These are phyloP conservation scores for Andrographis paniculata DNA, from an alignment of 305 asterid genomes.

Conservation along the genomic window DNA sequence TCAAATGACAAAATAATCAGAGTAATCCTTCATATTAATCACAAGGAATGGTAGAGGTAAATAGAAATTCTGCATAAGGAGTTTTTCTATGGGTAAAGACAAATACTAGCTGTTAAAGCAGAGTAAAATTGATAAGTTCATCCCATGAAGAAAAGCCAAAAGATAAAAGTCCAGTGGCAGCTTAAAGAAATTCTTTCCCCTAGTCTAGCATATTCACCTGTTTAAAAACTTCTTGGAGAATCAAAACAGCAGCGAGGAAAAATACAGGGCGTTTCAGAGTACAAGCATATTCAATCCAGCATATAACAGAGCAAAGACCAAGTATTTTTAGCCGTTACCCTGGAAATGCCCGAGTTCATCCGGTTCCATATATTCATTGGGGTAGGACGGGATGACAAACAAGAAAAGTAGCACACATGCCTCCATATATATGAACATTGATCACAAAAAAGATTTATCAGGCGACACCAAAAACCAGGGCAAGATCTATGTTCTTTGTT, in stretches of 20 bases:
- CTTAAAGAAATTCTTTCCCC: slow-evolving; percentile 3
- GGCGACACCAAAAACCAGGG: slow-evolving; percentile 23
- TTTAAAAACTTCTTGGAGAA: slow-evolving; percentile 8
- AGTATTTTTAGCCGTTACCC: slow-evolving; percentile 16
- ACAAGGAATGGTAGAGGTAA: no score
- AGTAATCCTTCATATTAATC: no score
- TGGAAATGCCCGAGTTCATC: slow-evolving; percentile 13
- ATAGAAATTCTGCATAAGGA: no score
- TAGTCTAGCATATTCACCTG: slow-evolving; percentile 10
- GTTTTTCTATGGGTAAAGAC: no score
- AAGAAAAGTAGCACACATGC: slow-evolving; percentile 26
- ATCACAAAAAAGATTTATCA: slow-evolving; percentile 27
- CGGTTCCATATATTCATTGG: slow-evolving; percentile 12
- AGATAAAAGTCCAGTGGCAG: neutral
- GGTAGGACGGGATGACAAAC: slow-evolving; percentile 21
- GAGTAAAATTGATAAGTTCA: slow-evolving; percentile 1
- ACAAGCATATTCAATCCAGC: slow-evolving; percentile 10
- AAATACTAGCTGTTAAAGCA: neutral
- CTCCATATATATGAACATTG: slow-evolving; percentile 46
- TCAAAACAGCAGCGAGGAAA: neutral
- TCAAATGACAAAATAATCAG: no score
- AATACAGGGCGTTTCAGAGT: neutral
- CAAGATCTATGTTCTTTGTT: slow-evolving; percentile 11
- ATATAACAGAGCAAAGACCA: slow-evolving; percentile 18
- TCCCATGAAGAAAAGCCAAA: neutral